These are phyloP conservation scores for Papiliotrema flavescens DNA, from an alignment of 1,284 basidiomycete genomes.

Conservation along the genomic window DNA sequence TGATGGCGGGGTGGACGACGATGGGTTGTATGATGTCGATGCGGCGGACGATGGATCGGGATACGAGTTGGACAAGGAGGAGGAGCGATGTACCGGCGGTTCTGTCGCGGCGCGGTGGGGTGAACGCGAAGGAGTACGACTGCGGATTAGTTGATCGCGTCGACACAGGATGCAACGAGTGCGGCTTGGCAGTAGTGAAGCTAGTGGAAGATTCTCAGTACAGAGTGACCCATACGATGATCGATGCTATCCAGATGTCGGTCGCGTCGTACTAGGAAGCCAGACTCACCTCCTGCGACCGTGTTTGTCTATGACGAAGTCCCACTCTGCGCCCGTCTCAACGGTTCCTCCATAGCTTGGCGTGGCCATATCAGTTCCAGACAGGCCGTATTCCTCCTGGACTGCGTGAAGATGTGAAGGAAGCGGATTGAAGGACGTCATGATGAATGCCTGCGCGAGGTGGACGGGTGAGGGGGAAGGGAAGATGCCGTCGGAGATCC, in stretches of 20 bases:
- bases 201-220: no score
- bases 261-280: no score
- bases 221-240: no score
- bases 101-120: constrained; percentile 35
- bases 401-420: constrained; percentile 37
- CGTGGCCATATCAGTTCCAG: constrained; percentile 48
- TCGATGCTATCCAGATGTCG: no score
- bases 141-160: constrained; percentile 9
- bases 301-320: constrained; percentile 37
- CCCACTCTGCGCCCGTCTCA: constrained; percentile 48
- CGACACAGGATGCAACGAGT: no score
- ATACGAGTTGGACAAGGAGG: constrained; percentile 4
- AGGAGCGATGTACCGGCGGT: constrained; percentile 12
- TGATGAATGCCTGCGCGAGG: not conserved
- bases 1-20: not conserved
- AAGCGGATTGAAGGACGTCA: constrained; percentile 42
- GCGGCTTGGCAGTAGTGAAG: no score
- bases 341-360: constrained; percentile 60
- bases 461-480: no score
- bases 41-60: not conserved
- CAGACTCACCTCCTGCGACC: constrained; percentile 38
- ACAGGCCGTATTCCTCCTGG: constrained; percentile 24
- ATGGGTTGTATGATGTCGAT: not conserved
- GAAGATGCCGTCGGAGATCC: no score
- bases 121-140: constrained; percentile 38